These are phyloP conservation scores for Collariella sp. DNA, from an alignment of 495 filamentous ascomycete species.

Conservation along the genomic window DNA sequence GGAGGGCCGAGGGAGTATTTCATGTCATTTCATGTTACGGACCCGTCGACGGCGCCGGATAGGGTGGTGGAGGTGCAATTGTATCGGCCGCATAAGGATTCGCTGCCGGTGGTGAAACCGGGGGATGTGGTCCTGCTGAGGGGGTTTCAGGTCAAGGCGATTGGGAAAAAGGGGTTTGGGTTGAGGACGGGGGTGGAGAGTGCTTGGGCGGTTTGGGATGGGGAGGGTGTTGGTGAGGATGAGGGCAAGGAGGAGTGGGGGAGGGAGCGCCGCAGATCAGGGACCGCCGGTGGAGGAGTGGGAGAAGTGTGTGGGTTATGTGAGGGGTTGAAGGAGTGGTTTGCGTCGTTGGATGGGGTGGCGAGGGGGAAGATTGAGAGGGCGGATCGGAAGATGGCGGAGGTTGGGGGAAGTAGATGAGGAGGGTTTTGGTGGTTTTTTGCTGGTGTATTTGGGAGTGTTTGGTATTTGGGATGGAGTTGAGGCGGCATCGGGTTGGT, in stretches of 20 bases:
- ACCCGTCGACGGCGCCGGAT: conserved; percentile 46
- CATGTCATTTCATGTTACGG: conserved; percentile 60
- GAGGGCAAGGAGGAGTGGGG: too few species aligned
- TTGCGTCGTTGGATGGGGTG: conserved; percentile 28
- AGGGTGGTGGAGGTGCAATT: conserved; percentile 54
- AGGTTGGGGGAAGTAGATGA: neutral
- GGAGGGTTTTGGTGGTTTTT: neutral
- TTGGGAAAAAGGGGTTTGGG: conserved; percentile 41
- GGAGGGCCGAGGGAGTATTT: conserved; percentile 61
- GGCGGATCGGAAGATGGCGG: conserved; percentile 29
- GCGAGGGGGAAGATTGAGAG: conserved; percentile 33
- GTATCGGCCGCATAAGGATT: conserved; percentile 62
- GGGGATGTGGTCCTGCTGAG: conserved; percentile 74
- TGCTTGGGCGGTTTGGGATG: conserved; percentile 58
- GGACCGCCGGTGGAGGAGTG: conserved; percentile 38
- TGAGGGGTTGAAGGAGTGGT: conserved; percentile 35
- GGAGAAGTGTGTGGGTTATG: conserved; percentile 28
- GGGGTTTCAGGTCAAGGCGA: conserved; percentile 58
- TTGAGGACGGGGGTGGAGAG: conserved; percentile 36
- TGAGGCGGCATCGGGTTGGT: too few species aligned
- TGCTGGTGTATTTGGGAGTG: neutral
- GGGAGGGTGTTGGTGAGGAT: neutral
- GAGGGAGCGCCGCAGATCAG: conserved; percentile 35
- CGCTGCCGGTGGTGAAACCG: conserved; percentile 56
- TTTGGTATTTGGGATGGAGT: neutral